phyloP scores from a whole-genome alignment of 2,329 filamentous ascomycete genomes.

The Cladophialophora carrionii region DNA sequence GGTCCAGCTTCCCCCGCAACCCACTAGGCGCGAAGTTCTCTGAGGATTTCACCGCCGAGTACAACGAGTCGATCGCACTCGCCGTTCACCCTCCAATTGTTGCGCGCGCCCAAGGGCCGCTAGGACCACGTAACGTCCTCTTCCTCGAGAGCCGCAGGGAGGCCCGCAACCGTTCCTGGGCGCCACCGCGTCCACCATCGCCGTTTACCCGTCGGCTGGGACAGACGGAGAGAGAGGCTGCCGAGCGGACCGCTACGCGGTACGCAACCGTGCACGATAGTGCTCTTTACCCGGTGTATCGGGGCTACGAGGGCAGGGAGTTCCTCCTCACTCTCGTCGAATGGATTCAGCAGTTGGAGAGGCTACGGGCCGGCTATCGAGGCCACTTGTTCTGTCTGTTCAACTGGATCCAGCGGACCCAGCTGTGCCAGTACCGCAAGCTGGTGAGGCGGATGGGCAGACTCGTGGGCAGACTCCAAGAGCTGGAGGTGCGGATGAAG shows the following conservation, averaged over 20 bases:
- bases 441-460: not conserved
- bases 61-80: not conserved
- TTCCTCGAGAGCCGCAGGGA: not conserved
- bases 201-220: not conserved
- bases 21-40: not conserved
- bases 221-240: not conserved
- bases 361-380: not conserved
- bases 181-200: not conserved
- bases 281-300: not conserved
- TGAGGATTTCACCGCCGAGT: not conserved
- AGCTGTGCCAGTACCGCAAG: conserved; percentile 3
- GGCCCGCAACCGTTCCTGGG: not conserved
- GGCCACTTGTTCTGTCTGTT: not conserved
- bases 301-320: not conserved
- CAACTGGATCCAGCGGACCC: not conserved
- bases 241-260: not conserved
- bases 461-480: not conserved
- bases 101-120: no score
- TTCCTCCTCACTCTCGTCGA: not conserved
- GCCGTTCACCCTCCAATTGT: not conserved
- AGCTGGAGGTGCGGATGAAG: not conserved
- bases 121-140: not conserved
- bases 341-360: not conserved
- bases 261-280: not conserved
- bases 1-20: not conserved